phyloP scores from a whole-genome alignment of 2,329 filamentous ascomycete species.

The Microascus cirrosus region DNA sequence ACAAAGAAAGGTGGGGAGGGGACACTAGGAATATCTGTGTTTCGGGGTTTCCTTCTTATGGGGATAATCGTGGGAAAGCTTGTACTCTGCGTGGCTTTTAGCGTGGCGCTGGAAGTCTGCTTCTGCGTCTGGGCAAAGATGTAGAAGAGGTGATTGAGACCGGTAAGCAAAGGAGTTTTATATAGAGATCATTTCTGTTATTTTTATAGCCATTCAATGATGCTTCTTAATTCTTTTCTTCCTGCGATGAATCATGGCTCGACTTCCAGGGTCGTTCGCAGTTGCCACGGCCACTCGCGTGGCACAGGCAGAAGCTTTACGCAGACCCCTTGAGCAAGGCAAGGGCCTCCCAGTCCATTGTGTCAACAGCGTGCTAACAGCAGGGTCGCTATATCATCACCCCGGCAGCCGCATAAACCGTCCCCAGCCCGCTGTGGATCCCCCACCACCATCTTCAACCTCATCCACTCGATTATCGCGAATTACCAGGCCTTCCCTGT shows the following conservation, averaged over 20 bases:
- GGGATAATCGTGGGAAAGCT: too few species aligned
- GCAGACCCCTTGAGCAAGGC: not conserved
- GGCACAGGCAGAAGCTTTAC: not conserved
- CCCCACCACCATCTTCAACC: not conserved
- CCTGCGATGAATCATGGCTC: not conserved
- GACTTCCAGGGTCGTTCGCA: not conserved
- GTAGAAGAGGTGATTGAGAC: too few species aligned
- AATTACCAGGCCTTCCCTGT: not conserved
- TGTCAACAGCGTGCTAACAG: not conserved
- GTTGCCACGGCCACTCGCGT: not conserved
- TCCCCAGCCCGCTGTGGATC: not conserved
- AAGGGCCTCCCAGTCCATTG: too few species aligned
- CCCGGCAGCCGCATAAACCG: constrained; percentile 1
- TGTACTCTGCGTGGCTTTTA: too few species aligned
- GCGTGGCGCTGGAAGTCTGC: too few species aligned
- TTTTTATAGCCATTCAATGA: too few species aligned
- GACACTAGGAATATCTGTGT: too few species aligned
- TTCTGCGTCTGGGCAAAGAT: too few species aligned
- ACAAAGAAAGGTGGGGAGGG: too few species aligned
- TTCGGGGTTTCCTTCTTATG: too few species aligned
- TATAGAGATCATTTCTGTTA: too few species aligned
- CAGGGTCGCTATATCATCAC: constrained; percentile 2
- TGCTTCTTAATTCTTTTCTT: not conserved
- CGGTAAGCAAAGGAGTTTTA: too few species aligned
- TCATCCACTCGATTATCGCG: not conserved